A percentile compares a stretch with the other conserved stretches of the same genome.
These are phyloP conservation scores for Venturia effusa DNA, from an alignment of 2,329 filamentous ascomycete genomes.

Conservation along the genomic window DNA sequence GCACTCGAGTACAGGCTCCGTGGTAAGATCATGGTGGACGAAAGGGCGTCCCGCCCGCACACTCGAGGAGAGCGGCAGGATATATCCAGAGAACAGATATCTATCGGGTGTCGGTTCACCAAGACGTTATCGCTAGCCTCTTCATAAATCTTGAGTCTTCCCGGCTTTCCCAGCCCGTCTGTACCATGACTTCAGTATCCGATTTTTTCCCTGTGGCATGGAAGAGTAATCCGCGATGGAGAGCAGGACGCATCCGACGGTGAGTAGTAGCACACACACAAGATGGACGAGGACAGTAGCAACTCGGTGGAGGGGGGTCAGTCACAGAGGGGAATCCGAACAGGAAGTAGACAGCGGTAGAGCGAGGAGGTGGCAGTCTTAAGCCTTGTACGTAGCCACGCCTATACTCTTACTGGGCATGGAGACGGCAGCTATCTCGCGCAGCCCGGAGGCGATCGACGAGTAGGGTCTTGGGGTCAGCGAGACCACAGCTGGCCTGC, in stretches of 20 bases:
- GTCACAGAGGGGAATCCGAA: background rate
- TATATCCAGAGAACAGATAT: background rate
- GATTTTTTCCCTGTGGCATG: background rate
- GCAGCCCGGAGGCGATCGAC: background rate
- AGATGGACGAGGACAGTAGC: background rate
- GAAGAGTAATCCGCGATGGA: background rate
- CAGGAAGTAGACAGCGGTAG: background rate
- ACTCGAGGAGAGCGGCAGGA: background rate
- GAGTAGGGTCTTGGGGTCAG: background rate
- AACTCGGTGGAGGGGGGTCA: background rate
- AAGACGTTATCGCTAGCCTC: constrained; percentile 1
- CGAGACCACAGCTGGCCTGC: background rate
- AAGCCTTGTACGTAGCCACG: background rate
- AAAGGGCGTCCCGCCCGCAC: background rate
- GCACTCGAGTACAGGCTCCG: background rate
- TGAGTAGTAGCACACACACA: background rate
- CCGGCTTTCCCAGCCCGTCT: constrained; percentile 1
- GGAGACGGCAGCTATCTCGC: constrained; percentile 1
- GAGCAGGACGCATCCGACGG: background rate
- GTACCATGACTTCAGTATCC: constrained; percentile 1
- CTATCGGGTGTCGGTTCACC: background rate
- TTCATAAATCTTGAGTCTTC: background rate
- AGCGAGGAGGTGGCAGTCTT: background rate
- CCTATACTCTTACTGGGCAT: background rate
- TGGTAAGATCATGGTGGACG: background rate